phyloP scores from a whole-genome alignment of 1,284 basidiomycete genomes.

The Takashimella koratensis region DNA sequence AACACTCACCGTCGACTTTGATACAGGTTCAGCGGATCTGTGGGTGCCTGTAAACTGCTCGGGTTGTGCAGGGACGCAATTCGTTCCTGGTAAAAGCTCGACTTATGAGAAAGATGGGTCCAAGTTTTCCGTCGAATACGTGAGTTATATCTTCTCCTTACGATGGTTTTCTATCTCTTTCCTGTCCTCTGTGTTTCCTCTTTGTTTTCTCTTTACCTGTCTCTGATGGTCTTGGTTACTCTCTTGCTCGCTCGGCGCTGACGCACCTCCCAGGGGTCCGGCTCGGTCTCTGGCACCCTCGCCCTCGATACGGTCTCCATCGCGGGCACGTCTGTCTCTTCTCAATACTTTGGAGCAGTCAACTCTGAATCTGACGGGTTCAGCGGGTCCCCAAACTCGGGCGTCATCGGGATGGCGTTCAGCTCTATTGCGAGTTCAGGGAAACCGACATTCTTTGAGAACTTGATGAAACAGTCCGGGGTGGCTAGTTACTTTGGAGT shows the following conservation, averaged over 20 bases:
- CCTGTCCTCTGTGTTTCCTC: background rate
- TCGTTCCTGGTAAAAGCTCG: background rate
- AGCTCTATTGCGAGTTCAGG: slow-evolving; percentile 41
- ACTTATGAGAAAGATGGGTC: slow-evolving; percentile 3
- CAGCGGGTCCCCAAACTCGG: slow-evolving; percentile 45
- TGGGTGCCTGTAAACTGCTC: slow-evolving; percentile 10
- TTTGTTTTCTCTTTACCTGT: background rate
- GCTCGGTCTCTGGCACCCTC: slow-evolving; percentile 64
- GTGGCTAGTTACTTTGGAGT: slow-evolving; percentile 59
- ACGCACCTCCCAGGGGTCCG: slow-evolving; percentile 51
- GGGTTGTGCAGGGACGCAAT: background rate
- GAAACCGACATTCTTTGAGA: slow-evolving; percentile 59
- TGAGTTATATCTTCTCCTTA: too few relatives aligned
- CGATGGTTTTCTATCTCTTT: background rate
- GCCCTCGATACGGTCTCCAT: slow-evolving; percentile 68
- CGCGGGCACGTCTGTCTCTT: slow-evolving; percentile 66
- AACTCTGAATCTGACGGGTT: slow-evolving; percentile 43
- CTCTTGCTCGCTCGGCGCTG: background rate
- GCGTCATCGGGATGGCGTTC: slow-evolving; percentile 47
- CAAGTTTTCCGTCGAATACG: slow-evolving; percentile 29
- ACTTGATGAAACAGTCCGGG: slow-evolving; percentile 53
- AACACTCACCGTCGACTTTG: slow-evolving; percentile 50
- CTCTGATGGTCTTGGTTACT: background rate
- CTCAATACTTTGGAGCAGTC: slow-evolving; percentile 48
- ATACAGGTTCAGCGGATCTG: slow-evolving; percentile 53